Percentiles rank a stretch among this genome's conserved stretches.
Conservation (phyloP, 208 protist species). For the Trypanosoma conorhini region DNA sequence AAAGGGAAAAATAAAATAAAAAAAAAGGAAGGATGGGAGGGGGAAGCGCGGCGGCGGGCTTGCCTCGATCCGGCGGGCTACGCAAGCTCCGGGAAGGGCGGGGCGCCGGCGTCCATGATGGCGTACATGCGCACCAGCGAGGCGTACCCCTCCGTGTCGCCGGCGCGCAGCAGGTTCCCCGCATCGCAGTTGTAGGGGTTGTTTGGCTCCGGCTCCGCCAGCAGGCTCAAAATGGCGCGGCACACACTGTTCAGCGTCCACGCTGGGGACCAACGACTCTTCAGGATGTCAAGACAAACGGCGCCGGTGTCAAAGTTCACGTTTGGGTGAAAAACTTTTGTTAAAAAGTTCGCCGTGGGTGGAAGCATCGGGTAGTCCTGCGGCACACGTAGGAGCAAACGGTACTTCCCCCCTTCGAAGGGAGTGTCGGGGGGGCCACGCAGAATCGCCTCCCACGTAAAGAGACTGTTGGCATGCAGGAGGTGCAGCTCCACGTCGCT, state of each 20-base stretch:
- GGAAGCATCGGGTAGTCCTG: slow-evolving; percentile 89
- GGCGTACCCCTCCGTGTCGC: slow-evolving; percentile 64
- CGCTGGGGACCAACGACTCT: slow-evolving; percentile 85
- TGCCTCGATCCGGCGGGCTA: neutral
- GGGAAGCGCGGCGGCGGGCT: neutral
- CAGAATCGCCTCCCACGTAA: slow-evolving; percentile 67
- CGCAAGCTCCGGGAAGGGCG: slow-evolving; percentile 38
- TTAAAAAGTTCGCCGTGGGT: slow-evolving; percentile 74
- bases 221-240: slow-evolving; percentile 70
- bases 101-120: slow-evolving; percentile 68
- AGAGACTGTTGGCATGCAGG: slow-evolving; percentile 42
- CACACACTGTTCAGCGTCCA: slow-evolving; percentile 91
- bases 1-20: slow-evolving; percentile 10
- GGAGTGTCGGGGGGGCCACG: slow-evolving; percentile 76
- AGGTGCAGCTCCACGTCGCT: slow-evolving; percentile 50
- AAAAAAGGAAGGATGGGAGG: slow-evolving; percentile 22
- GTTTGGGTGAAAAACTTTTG: slow-evolving; percentile 92
- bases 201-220: slow-evolving; percentile 75
- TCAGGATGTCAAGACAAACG: slow-evolving; percentile 93
- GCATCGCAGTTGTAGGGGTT: slow-evolving; percentile 94
- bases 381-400: slow-evolving; percentile 64
- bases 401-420: slow-evolving; percentile 75
- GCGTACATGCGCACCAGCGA: slow-evolving; percentile 74
- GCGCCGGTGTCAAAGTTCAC: slow-evolving; percentile 84
- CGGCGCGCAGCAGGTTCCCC: slow-evolving; percentile 82